Evolutionary conservation across 306 rosid species (phyloP).

Genomic region (Vicia faba): DNA sequence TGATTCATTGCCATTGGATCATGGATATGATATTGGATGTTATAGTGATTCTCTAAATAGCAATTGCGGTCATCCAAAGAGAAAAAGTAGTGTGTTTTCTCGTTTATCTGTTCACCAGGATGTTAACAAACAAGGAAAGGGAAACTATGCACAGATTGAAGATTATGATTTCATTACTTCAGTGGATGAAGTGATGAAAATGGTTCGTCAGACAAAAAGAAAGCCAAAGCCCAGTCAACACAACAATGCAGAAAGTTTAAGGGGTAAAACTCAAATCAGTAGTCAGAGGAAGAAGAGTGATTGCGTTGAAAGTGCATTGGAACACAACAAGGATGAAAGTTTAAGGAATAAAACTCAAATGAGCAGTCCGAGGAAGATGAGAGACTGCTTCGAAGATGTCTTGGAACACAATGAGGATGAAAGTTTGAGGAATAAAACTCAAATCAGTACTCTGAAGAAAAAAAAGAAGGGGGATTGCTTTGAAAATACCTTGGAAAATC

Average conservation of each 20-base stretch:
- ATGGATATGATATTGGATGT: slow-evolving; percentile 40
- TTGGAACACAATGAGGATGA: slow-evolving; percentile 30
- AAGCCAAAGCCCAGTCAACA: slow-evolving; percentile 37
- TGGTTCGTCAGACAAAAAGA: slow-evolving; percentile 39
- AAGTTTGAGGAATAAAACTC: slow-evolving; percentile 33
- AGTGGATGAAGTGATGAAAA: slow-evolving; percentile 58
- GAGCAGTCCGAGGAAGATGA: slow-evolving; percentile 24
- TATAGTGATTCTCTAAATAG: slow-evolving; percentile 31
- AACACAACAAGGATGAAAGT: slow-evolving; percentile 34
- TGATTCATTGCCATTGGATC: slow-evolving; percentile 27
- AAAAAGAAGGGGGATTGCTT: slow-evolving; percentile 24
- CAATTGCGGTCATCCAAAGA: slow-evolving; percentile 30
- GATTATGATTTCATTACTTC: slow-evolving; percentile 35
- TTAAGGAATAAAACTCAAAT: slow-evolving; percentile 32
- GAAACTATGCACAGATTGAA: slow-evolving; percentile 8
- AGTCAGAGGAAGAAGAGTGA: slow-evolving; percentile 29
- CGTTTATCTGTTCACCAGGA: slow-evolving; percentile 45
- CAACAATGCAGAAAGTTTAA: slow-evolving; percentile 35
- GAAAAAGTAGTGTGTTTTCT: slow-evolving; percentile 51
- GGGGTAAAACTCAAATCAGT: slow-evolving; percentile 28
- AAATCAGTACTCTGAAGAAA: slow-evolving; percentile 23
- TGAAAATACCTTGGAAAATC: slow-evolving; percentile 30
- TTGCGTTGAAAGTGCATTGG: slow-evolving; percentile 3
- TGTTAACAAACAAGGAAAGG: slow-evolving; percentile 26
- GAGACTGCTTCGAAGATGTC: slow-evolving; percentile 29